Evolutionary conservation across 306 rosid species (phyloP).

Genomic region (Sphenostylis stenocarpa): DNA sequence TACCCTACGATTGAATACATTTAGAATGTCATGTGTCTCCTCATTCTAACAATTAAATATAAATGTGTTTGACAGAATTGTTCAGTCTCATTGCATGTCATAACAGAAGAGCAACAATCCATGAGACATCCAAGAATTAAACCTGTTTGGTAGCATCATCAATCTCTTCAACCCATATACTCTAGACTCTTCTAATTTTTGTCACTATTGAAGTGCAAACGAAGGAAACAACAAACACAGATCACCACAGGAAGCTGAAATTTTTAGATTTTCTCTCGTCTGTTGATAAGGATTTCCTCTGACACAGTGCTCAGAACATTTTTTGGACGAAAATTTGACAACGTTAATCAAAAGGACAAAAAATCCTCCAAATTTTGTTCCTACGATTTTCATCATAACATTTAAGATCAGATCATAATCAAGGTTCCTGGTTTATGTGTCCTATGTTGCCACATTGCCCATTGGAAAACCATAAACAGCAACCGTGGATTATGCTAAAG

Average conservation of each 20-base stretch:
- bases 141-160: constrained; percentile 23
- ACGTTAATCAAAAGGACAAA: not conserved
- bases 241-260: not conserved
- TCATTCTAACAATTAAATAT: not conserved
- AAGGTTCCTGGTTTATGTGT: constrained; percentile 3
- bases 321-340: constrained; percentile 2
- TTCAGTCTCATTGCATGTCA: constrained; percentile 1
- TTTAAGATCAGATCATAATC: not conserved
- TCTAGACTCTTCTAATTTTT: constrained; percentile 14
- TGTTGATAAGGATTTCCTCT: not conserved
- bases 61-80: constrained; percentile 17
- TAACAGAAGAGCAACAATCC: constrained; percentile 11
- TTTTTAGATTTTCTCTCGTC: not conserved
- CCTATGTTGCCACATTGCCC: constrained; percentile 46
- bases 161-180: not conserved
- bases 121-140: not conserved
- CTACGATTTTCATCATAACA: not conserved
- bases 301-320: not conserved
- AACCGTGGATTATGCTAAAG: constrained; percentile 35
- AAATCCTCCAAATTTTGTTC: not conserved
- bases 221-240: not conserved
- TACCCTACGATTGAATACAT: fast-evolving
- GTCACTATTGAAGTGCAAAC: constrained; percentile 2
- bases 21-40: too few species aligned
- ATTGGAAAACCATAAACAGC: constrained; percentile 14